A percentile compares a stretch with the other conserved stretches of the same genome.
phyloP scores from a whole-genome alignment of 352 stramenopile species.

The Phytopythium delawarense region DNA sequence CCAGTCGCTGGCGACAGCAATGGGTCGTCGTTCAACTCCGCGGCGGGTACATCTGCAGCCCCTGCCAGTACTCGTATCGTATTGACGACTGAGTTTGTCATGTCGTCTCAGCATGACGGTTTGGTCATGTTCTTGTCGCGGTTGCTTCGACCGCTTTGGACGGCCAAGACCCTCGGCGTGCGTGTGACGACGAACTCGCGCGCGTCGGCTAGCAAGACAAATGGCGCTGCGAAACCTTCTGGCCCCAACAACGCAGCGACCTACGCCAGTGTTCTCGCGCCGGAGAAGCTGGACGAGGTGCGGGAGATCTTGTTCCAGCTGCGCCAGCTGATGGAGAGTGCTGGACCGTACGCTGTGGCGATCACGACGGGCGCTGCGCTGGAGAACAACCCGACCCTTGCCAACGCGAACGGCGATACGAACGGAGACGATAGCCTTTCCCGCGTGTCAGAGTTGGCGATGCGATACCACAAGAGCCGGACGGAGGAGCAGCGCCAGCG shows the following conservation, averaged over 20 bases:
- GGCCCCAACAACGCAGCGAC: constrained; percentile 20
- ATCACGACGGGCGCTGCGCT: constrained; percentile 59
- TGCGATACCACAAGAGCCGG: constrained; percentile 66
- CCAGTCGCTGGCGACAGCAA: not conserved
- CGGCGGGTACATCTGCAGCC: constrained; percentile 14
- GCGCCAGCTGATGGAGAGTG: constrained; percentile 75
- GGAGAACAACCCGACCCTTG: constrained; percentile 50
- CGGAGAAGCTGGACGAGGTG: constrained; percentile 61
- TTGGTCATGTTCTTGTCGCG: constrained; percentile 76
- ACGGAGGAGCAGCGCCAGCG: constrained; percentile 71
- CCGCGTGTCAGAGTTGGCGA: constrained; percentile 57
- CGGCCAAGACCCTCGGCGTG: constrained; percentile 48
- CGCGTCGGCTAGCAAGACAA: constrained; percentile 7
- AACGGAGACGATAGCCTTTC: constrained; percentile 42
- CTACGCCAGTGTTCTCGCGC: constrained; percentile 40
- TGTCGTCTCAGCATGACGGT: constrained; percentile 86
- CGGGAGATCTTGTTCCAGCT: constrained; percentile 83
- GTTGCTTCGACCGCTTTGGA: constrained; percentile 79
- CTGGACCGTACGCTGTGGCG: constrained; percentile 68
- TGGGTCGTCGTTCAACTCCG: constrained; percentile 9
- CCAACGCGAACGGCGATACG: constrained; percentile 27
- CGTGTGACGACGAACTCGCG: constrained; percentile 25
- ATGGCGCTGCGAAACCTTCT: constrained; percentile 14
- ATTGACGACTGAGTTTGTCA: constrained; percentile 80
- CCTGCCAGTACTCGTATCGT: constrained; percentile 70